Base-by-base conservation (phyloP, 108 stramenopile genomes). In the Cyclotella kingstonii region DNA sequence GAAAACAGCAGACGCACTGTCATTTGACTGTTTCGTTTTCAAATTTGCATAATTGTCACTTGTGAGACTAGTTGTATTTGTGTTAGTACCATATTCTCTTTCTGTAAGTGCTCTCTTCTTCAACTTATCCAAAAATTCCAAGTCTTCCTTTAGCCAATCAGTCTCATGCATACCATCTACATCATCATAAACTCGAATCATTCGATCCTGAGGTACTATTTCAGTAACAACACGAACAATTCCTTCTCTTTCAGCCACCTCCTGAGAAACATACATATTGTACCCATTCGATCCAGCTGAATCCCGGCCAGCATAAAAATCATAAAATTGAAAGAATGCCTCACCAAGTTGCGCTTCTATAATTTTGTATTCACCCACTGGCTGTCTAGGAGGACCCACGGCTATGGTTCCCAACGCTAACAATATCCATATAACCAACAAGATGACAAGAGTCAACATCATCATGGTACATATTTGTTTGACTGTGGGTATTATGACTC, bases 241-340 rank as follows among this genome's bases (percentile, higher is more conserved):
- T 10, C 70, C 79, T 21, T 82, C 45, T 23, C 52, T 61, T 38
- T 54, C 53, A 0, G 88, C 91, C 38, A 54, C 68, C 23, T 81
- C 79, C 36, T 77, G 47, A 12, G 62, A 62, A 0, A 89, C 85
- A 49, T 93, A 93, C 18, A 26, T 70, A 25, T 76, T 76, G 41
- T 82, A 87, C 42, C 91, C 91, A 69, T 82, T 81, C 26, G 79
- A 81, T 3, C 91, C 91, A 8, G 68, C 84, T 35, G 91, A 93
- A 69, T 93, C 91, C 9, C 66, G 76, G 33, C 91, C 91, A 14
- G 82, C 78, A 53, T 89, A 89, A 79, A 93, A 93, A 25, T 65
- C 83, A 48, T 87, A 93, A 70, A 73, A 86, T 1, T 77, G 36
- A 52, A 81, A 89, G 52, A 93, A 89, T 29, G 82, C 71, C 0